Evolutionary conservation across 1,139 yeast genomes (phyloP).

Genomic region (Protomyces arabidopsidicola): DNA sequence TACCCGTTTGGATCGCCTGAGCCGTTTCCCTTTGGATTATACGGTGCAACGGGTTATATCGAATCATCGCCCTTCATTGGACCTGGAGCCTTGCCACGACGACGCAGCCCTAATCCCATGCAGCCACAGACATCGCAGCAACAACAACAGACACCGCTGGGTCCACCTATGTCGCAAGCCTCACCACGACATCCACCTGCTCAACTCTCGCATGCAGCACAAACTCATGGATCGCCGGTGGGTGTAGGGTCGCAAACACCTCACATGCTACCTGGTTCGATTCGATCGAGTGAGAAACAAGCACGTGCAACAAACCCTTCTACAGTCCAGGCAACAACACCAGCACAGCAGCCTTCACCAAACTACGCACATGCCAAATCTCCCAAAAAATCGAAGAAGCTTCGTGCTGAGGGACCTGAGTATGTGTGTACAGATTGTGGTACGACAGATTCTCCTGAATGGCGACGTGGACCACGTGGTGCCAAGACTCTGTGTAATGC

Average conservation of each 20-base stretch:
- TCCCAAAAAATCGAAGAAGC: slow-evolving; percentile 17
- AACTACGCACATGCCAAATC: background rate
- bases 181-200: background rate
- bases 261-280: background rate
- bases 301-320: no score
- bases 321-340: no score
- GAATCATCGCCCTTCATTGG: background rate
- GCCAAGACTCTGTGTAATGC: slow-evolving; percentile 62
- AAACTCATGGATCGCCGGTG: background rate
- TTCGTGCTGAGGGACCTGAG: slow-evolving; percentile 23
- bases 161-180: background rate
- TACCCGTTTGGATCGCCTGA: background rate
- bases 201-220: background rate
- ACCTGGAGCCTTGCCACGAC: no score
- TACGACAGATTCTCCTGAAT: slow-evolving; percentile 62
- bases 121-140: background rate
- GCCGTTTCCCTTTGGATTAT: background rate
- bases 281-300: no score
- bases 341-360: no score
- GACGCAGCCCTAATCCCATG: background rate
- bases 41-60: background rate
- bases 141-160: no score
- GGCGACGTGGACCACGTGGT: slow-evolving; percentile 65
- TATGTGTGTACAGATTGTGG: slow-evolving; percentile 48
- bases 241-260: background rate